Base-by-base conservation (phyloP, 345 rosid genomes). In the Abelmoschus esculentus region DNA sequence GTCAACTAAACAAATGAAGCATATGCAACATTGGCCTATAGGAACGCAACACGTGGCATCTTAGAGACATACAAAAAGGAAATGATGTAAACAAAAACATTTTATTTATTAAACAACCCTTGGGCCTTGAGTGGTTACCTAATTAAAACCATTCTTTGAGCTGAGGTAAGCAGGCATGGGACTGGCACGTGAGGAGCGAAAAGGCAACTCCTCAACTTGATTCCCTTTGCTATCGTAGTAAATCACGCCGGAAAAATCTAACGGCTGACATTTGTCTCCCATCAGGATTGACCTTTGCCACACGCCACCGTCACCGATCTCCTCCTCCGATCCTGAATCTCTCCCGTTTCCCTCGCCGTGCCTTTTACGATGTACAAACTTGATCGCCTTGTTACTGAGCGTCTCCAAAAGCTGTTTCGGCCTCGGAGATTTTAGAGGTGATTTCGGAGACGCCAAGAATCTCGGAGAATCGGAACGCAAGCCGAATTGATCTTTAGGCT, bases 191-290 rank as follows among this genome's bases (percentile, higher is more conserved):
- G 97, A 96, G 32, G 96, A 91, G 31, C 96, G 81, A 0, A 72
- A 65, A 53, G 99, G 98, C 65, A 83, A 53, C 77, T 91, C 84
- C 22, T 81, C 57, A 6, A 90, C 76, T 67, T 76, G 87, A 58
- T 79, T 86, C 61, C 99, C 98, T 17, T 66, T 40, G 72, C 83
- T 77, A 64, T 95, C 98, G 29, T 95, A 95, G 66, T 89, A 90
- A 17, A 95, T 91, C 36, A 79, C 97, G 22, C 98, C 99, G 1
- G 99, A 84, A 73, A 86, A 80, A 79, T 87, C 83, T 81, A 91
- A 78, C 79, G 98, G 99, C 80, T 91, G 90, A 76, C 99, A 95
- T 66, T 89, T 89, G 31, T 85, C 96, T 32, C 99, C 99, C 99
- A 95, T 91, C 77, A 95, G 77, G 70, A 95, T 91, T 72, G 86